Percentiles rank a stretch among this genome's conserved stretches.
Evolutionary conservation across 768 basidiomycete species (phyloP).

Genomic region (Tulasnella sp.): DNA sequence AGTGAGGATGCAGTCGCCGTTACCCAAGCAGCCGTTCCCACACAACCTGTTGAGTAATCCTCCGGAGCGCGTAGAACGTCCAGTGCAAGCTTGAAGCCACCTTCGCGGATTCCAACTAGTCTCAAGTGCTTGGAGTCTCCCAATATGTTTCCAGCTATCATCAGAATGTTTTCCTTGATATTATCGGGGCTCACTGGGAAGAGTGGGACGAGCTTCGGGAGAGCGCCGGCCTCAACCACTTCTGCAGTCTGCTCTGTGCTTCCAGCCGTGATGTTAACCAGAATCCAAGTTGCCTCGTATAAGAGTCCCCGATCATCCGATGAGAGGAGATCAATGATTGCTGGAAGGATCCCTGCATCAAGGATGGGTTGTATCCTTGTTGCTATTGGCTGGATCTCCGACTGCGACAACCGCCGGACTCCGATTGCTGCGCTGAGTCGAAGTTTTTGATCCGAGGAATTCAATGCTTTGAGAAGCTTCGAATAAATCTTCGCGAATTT

Average conservation of each 20-base stretch:
- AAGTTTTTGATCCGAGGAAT: background rate
- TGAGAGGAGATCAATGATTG: background rate
- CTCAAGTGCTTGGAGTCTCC: background rate
- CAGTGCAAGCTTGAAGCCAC: background rate
- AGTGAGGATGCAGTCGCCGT: background rate
- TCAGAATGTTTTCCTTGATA: background rate
- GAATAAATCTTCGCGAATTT: no score
- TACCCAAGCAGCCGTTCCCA: background rate
- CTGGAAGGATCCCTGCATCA: background rate
- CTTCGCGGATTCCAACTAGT: background rate
- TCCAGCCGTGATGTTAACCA: background rate
- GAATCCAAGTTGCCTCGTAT: background rate
- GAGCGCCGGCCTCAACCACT: background rate
- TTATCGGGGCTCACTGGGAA: background rate
- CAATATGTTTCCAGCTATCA: background rate
- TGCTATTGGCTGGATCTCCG: background rate
- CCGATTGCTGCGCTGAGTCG: background rate
- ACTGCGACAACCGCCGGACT: background rate
- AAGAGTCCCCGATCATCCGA: background rate
- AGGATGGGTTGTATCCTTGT: background rate
- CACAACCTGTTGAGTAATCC: background rate
- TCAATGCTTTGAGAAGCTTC: background rate
- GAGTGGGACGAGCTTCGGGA: background rate
- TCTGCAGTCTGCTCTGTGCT: background rate
- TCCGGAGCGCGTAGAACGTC: background rate